phyloP scores from a whole-genome alignment of 768 basidiomycete species.

The Lentinula raphanica region DNA sequence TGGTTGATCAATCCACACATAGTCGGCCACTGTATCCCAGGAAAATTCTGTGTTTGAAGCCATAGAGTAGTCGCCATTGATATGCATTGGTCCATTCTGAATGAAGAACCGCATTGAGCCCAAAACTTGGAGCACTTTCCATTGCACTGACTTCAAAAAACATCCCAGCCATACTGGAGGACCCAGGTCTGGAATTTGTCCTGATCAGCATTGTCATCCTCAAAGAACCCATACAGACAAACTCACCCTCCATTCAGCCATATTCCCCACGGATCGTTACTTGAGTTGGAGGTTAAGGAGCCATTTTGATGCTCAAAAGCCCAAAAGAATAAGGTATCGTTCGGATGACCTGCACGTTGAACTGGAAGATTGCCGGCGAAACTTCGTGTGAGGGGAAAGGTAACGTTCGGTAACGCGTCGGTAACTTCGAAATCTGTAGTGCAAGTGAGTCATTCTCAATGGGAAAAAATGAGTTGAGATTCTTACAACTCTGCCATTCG shows the following conservation, averaged over 20 bases:
- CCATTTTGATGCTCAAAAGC: conserved; percentile 53
- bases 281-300: conserved; percentile 30
- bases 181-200: background rate
- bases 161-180: conserved; percentile 6
- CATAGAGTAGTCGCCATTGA: conserved; percentile 43
- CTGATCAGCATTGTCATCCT: background rate
- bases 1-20: conserved; percentile 49
- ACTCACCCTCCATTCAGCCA: conserved; percentile 72
- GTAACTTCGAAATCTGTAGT: conserved; percentile 59
- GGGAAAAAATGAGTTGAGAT: background rate
- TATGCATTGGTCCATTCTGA: conserved; percentile 67
- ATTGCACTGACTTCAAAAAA: conserved; percentile 3
- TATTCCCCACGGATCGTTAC: conserved; percentile 59
- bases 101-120: background rate
- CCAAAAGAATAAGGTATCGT: conserved; percentile 64
- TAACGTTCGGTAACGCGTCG: conserved; percentile 52
- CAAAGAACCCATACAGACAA: conserved; percentile 3
- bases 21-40: conserved; percentile 41
- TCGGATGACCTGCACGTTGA: conserved; percentile 52
- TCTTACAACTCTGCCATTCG: conserved; percentile 59
- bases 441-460: background rate
- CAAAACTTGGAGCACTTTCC: background rate
- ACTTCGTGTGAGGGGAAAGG: conserved; percentile 35
- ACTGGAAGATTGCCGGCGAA: conserved; percentile 65
- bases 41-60: conserved; percentile 29